These are phyloP conservation scores for Camellia oleifera DNA, from an alignment of 179 eudicot species.

Conservation along the genomic window DNA sequence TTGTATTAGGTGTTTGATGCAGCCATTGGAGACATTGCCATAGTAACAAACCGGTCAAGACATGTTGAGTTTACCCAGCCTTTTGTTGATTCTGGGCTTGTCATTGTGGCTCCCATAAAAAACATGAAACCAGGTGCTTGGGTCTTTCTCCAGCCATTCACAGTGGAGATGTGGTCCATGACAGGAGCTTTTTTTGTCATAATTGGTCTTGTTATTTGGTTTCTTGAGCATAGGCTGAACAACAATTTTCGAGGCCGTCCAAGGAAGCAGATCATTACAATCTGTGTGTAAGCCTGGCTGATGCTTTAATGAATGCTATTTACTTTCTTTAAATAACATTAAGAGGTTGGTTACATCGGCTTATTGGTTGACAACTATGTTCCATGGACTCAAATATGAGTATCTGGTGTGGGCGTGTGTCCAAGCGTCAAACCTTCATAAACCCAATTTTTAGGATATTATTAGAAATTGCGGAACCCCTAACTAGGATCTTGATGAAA, in stretches of 20 bases:
- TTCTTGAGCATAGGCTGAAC: conserved; percentile 42
- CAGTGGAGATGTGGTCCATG: conserved; percentile 37
- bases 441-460: too few relatives aligned
- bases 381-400: too few relatives aligned
- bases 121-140: conserved; percentile 31
- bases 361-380: neutral
- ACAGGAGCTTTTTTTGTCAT: conserved; percentile 34
- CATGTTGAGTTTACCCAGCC: conserved; percentile 46
- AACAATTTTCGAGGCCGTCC: conserved; percentile 50
- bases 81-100: conserved; percentile 39
- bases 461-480: too few relatives aligned
- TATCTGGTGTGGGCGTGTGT: too few relatives aligned
- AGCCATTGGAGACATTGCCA: conserved; percentile 47
- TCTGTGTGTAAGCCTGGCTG: conserved; percentile 29
- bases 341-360: neutral
- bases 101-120: conserved; percentile 34
- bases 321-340: neutral
- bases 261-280: conserved; percentile 32
- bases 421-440: too few relatives aligned
- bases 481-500: too few relatives aligned
- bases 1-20: conserved; percentile 25
- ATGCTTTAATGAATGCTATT: neutral
- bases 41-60: conserved; percentile 35
- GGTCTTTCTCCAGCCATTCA: conserved; percentile 42
- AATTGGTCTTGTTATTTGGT: conserved; percentile 42